These are phyloP conservation scores for Penicillium bovifimosum DNA, from an alignment of 495 filamentous ascomycete genomes.

Conservation along the genomic window DNA sequence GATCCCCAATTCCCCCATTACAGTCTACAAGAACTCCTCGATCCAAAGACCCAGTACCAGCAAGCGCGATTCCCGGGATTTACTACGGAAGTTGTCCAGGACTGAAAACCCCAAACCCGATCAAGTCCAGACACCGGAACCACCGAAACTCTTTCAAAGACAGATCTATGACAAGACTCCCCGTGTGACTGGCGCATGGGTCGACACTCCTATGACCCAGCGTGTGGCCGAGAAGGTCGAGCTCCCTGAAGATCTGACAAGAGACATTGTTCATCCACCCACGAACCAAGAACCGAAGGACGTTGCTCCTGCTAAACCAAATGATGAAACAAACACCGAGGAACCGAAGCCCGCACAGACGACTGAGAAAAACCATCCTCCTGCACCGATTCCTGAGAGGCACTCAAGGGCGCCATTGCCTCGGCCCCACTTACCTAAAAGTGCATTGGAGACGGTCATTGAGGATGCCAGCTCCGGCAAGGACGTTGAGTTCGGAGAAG, in stretches of 20 bases:
- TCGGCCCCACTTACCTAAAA: conserved; percentile 44
- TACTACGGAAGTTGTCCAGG: conserved; percentile 59
- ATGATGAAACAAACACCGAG: background rate
- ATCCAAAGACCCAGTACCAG: conserved; percentile 30
- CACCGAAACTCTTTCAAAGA: conserved; percentile 39
- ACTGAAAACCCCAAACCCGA: conserved; percentile 45
- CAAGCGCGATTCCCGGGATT: conserved; percentile 57
- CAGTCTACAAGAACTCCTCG: conserved; percentile 41
- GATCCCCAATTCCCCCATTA: conserved; percentile 50
- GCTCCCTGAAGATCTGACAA: conserved; percentile 28
- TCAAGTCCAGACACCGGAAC: conserved; percentile 30
- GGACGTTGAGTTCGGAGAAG: conserved; percentile 48
- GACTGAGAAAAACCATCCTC: background rate
- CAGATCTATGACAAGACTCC: conserved; percentile 44
- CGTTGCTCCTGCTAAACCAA: background rate
- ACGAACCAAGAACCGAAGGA: conserved; percentile 4
- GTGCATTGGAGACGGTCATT: conserved; percentile 49
- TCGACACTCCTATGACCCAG: conserved; percentile 49
- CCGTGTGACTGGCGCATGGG: conserved; percentile 46
- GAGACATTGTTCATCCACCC: conserved; percentile 19
- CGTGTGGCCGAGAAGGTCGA: conserved; percentile 16
- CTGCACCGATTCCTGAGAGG: conserved; percentile 9
- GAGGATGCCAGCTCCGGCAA: conserved; percentile 45
- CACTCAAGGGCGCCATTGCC: conserved; percentile 22
- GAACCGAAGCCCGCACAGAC: conserved; percentile 7